phyloP scores from a whole-genome alignment of 2,329 filamentous ascomycete species.

The Calonectria montana region DNA sequence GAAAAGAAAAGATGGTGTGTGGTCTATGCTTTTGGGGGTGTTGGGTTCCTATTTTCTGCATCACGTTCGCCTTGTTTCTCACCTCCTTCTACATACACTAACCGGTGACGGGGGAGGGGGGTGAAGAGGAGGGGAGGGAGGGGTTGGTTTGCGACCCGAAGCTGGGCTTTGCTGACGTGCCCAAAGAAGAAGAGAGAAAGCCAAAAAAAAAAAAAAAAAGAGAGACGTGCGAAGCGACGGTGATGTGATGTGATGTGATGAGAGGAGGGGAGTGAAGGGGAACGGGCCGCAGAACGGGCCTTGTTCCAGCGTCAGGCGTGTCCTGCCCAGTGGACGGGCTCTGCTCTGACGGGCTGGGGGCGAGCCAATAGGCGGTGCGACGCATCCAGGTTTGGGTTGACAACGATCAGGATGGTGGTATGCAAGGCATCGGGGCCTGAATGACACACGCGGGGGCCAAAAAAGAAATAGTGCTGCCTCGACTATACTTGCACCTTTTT shows the following conservation, averaged over 20 bases:
- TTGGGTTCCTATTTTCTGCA: not conserved
- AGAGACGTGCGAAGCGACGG: not conserved
- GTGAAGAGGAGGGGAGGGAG: too few relatives aligned
- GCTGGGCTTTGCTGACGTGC: not conserved
- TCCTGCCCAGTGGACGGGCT: not conserved
- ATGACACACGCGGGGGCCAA: not conserved
- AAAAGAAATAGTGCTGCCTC: not conserved
- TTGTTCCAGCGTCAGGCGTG: not conserved
- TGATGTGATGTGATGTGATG: not conserved
- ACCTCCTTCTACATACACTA: not conserved
- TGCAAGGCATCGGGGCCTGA: slow-evolving; percentile 1
- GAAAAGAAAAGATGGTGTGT: not conserved
- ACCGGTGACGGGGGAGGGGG: not conserved
- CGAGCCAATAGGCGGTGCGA: not conserved
- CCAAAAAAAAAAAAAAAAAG: not conserved
- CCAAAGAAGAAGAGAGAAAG: too few relatives aligned
- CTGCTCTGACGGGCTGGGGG: not conserved
- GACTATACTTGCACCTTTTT: not conserved
- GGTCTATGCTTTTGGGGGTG: not conserved
- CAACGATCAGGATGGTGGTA: not conserved
- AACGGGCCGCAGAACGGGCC: slow-evolving; percentile 1
- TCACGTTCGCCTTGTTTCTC: not conserved
- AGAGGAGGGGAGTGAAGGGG: not conserved
- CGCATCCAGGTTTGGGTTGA: not conserved
- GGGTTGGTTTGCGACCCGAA: not conserved